Conservation (phyloP, 2,329 filamentous ascomycete species). For the Metarhizium robertsii region DNA sequence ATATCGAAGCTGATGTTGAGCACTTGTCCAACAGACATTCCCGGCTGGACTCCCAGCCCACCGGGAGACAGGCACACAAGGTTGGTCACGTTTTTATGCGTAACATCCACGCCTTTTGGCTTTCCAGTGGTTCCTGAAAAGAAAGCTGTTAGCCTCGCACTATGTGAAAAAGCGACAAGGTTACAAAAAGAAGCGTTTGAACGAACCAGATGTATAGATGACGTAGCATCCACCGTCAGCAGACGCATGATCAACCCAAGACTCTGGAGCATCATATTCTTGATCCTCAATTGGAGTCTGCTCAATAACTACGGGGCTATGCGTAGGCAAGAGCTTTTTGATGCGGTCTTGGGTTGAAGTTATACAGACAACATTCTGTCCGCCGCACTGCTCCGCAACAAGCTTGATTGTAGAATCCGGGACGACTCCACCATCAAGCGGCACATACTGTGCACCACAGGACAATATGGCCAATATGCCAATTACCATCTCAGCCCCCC, state of each 20-base stretch:
- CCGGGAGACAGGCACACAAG: conserved; percentile 41
- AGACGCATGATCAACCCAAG: conserved; percentile 22
- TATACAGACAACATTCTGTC: conserved; percentile 38
- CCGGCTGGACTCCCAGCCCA: conserved; percentile 37
- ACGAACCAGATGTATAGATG: conserved; percentile 45
- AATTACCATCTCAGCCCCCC: conserved; percentile 47
- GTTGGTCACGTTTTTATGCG: conserved; percentile 45
- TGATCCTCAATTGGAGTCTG: conserved; percentile 6
- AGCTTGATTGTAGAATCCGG: conserved; percentile 37
- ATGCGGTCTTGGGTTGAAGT: conserved; percentile 25
- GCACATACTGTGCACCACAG: conserved; percentile 49
- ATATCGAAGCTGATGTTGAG: conserved; percentile 53
- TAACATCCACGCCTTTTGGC: conserved; percentile 50
- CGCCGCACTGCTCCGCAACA: conserved; percentile 37
- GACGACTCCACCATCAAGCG: conserved; percentile 46
- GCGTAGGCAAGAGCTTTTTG: conserved; percentile 13
- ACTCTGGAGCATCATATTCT: conserved; percentile 2
- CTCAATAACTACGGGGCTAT: conserved; percentile 20
- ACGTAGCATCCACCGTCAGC: conserved; percentile 33
- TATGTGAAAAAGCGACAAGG: not conserved
- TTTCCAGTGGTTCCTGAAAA: conserved; percentile 40
- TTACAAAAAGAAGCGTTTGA: not conserved
- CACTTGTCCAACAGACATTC: conserved; percentile 44
- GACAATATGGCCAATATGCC: conserved; percentile 47
- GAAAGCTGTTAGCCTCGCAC: not conserved